phyloP scores from a whole-genome alignment of 768 basidiomycete species.

The Macrolepiota fuliginosa region DNA sequence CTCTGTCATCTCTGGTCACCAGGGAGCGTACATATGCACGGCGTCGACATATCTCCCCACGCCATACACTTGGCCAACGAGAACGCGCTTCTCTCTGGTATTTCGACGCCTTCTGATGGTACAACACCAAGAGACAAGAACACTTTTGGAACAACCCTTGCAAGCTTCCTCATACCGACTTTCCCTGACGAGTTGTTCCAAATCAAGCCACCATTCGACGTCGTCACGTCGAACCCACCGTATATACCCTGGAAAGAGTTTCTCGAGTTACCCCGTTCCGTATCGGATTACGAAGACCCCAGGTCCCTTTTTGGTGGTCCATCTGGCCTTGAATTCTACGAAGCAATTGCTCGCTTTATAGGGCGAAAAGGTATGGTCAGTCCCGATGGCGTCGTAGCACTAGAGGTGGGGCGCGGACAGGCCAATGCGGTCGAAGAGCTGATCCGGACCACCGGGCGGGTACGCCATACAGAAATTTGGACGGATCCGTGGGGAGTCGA shows the following conservation, averaged over 20 bases:
- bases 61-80: slow-evolving; percentile 54
- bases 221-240: slow-evolving; percentile 84
- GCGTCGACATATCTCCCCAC: slow-evolving; percentile 64
- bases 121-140: slow-evolving; percentile 32
- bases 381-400: slow-evolving; percentile 54
- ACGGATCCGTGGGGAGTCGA: slow-evolving; percentile 75
- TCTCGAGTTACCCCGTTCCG: slow-evolving; percentile 59
- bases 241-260: slow-evolving; percentile 78
- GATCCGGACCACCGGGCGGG: slow-evolving; percentile 42
- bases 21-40: slow-evolving; percentile 53
- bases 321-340: slow-evolving; percentile 62
- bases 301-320: slow-evolving; percentile 79
- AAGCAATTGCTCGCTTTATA: slow-evolving; percentile 63
- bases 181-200: slow-evolving; percentile 31
- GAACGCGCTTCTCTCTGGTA: slow-evolving; percentile 42
- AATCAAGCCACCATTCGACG: slow-evolving; percentile 57
- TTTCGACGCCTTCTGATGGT: slow-evolving; percentile 26
- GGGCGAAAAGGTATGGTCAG: slow-evolving; percentile 49
- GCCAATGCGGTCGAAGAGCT: slow-evolving; percentile 60
- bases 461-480: slow-evolving; percentile 66
- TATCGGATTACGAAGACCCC: slow-evolving; percentile 77
- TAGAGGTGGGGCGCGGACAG: slow-evolving; percentile 81
- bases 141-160: slow-evolving; percentile 37
- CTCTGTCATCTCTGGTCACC: slow-evolving; percentile 64
- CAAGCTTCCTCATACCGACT: slow-evolving; percentile 44